A percentile compares a stretch with the other conserved stretches of the same genome.
phyloP scores from a whole-genome alignment of 2,329 filamentous ascomycete genomes.

The Parasarocladium wereldwijsianum region DNA sequence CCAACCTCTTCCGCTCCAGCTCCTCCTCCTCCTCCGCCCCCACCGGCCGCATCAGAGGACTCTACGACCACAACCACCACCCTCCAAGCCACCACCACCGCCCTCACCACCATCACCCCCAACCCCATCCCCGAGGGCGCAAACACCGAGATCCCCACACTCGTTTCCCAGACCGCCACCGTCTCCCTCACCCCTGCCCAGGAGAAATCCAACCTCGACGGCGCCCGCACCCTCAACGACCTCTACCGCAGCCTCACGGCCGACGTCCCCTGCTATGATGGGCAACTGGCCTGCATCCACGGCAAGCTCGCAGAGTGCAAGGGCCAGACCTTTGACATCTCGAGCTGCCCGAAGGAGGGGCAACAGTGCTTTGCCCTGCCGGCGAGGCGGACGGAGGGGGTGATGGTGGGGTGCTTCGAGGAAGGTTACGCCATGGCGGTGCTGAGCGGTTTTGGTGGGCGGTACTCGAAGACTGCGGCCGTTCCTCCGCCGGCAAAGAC shows the following conservation, averaged over 20 bases:
- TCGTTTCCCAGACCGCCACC: conserved; percentile 19
- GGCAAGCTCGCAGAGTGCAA: conserved; percentile 33
- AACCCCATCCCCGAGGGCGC: conserved; percentile 16
- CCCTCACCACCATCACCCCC: conserved; percentile 6
- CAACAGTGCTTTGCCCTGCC: conserved; percentile 38
- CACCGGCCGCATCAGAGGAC: neutral
- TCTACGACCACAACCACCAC: conserved; percentile 7
- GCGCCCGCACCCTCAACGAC: conserved; percentile 30
- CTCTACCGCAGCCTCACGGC: conserved; percentile 28
- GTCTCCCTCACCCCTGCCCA: conserved; percentile 24
- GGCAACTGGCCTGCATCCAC: conserved; percentile 37
- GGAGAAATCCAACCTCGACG: conserved; percentile 29
- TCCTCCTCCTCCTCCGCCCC: neutral
- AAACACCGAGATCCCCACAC: conserved; percentile 26
- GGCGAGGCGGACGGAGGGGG: conserved; percentile 30
- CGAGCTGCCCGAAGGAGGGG: conserved; percentile 16
- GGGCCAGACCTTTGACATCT: conserved; percentile 26
- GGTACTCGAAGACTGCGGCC: conserved; percentile 4
- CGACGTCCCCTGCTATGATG: conserved; percentile 27
- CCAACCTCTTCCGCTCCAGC: neutral
- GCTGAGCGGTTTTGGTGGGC: conserved; percentile 25
- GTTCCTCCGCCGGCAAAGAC: conserved; percentile 3
- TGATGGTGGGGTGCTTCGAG: conserved; percentile 32
- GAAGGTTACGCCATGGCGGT: conserved; percentile 23
- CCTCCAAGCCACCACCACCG: conserved; percentile 2